Percentiles rank a stretch among this genome's conserved stretches.
Evolutionary conservation across 1,139 yeast species (phyloP).

Genomic region (Yamadazyma taylorii): DNA sequence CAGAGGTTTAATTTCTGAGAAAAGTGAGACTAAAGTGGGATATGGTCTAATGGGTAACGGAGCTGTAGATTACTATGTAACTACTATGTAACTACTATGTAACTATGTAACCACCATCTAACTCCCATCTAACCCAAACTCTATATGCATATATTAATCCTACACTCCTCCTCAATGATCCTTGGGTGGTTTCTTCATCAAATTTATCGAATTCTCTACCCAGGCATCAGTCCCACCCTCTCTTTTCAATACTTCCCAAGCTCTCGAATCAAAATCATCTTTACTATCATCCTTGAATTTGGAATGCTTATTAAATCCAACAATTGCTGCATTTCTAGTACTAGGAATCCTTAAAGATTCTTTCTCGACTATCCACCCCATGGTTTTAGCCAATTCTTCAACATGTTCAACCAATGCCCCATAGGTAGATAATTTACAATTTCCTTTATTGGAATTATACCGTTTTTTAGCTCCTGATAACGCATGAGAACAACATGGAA

Average conservation of each 20-base stretch:
- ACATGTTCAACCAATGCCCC: constrained; percentile 86
- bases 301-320: constrained; percentile 49
- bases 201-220: constrained; percentile 74
- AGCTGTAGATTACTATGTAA: too few relatives aligned
- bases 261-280: constrained; percentile 31
- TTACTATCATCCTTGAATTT: constrained; percentile 24
- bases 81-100: too few relatives aligned
- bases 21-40: too few relatives aligned
- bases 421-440: constrained; percentile 55
- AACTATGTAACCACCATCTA: too few relatives aligned
- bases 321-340: constrained; percentile 87
- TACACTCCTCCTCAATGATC: constrained; percentile 32
- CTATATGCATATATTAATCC: neutral
- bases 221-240: constrained; percentile 93
- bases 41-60: too few relatives aligned
- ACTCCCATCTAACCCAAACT: neutral
- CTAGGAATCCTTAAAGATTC: constrained; percentile 94
- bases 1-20: too few relatives aligned
- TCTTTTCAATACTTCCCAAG: constrained; percentile 58
- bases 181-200: constrained; percentile 55
- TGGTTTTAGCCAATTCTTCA: constrained; percentile 59
- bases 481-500: constrained; percentile 94
- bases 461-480: constrained; percentile 74
- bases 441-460: constrained; percentile 44
- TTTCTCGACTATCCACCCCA: constrained; percentile 83